These are phyloP conservation scores for Penstemon newberryi DNA, from an alignment of 257 asterid genomes.

Conservation along the genomic window DNA sequence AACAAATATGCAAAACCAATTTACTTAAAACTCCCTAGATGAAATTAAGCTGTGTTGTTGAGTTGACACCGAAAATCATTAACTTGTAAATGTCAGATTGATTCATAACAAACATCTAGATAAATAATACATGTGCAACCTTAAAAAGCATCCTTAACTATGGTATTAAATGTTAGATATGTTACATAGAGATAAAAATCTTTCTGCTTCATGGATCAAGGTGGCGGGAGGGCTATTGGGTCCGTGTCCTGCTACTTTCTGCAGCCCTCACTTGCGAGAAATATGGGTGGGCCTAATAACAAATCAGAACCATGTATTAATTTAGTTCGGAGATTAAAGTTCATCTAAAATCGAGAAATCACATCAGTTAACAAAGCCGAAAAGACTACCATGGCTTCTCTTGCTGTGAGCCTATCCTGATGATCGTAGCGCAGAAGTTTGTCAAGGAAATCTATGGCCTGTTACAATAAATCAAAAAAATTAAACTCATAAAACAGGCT, in stretches of 20 bases:
- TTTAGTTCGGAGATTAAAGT: not conserved
- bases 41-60: not conserved
- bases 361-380: not conserved
- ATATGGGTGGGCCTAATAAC: slow-evolving; percentile 44
- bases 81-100: not conserved
- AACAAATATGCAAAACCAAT: not conserved
- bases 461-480: slow-evolving; percentile 23
- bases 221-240: slow-evolving; percentile 30
- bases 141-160: slow-evolving; percentile 11
- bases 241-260: slow-evolving; percentile 45
- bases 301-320: not conserved
- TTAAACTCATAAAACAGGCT: slow-evolving; percentile 8
- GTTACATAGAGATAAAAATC: slow-evolving; percentile 28
- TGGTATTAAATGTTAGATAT: not conserved
- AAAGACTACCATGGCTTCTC: slow-evolving; percentile 78
- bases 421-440: slow-evolving; percentile 93
- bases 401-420: slow-evolving; percentile 91
- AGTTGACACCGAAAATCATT: slow-evolving; percentile 5
- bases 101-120: slow-evolving; percentile 18
- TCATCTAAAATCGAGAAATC: not conserved
- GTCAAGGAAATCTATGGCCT: slow-evolving; percentile 88
- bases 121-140: slow-evolving; percentile 20
- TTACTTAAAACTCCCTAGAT: not conserved
- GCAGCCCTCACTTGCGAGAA: slow-evolving; percentile 56
- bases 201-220: not conserved